Evolutionary conservation across 1,139 yeast species (phyloP).

Genomic region (Geotrichum reessii): DNA sequence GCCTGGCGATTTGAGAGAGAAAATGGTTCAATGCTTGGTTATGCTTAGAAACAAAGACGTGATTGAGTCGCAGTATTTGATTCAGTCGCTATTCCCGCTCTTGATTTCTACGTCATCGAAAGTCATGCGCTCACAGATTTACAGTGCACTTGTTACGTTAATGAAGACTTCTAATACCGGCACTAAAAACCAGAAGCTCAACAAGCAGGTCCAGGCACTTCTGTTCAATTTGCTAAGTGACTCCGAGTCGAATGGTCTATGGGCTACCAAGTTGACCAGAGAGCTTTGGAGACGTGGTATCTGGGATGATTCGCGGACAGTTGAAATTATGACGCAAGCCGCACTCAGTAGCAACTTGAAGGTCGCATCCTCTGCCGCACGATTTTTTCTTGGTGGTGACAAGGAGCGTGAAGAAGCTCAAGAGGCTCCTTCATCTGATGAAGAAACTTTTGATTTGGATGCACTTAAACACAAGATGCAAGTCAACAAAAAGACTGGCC

Average conservation of each 20-base stretch:
- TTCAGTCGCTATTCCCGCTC: slow-evolving; percentile 84
- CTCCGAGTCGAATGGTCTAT: slow-evolving; percentile 66
- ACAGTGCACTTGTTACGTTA: slow-evolving; percentile 67
- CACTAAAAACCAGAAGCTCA: slow-evolving; percentile 77
- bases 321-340: slow-evolving; percentile 95
- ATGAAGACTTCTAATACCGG: slow-evolving; percentile 80
- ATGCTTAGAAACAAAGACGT: slow-evolving; percentile 85
- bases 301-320: slow-evolving; percentile 96
- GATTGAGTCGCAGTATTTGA: slow-evolving; percentile 71
- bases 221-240: slow-evolving; percentile 72
- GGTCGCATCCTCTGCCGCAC: slow-evolving; percentile 84
- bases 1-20: slow-evolving; percentile 81
- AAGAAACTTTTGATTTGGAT: slow-evolving; percentile 41
- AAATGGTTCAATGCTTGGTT: slow-evolving; percentile 80
- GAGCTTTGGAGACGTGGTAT: slow-evolving; percentile 96
- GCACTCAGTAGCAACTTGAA: slow-evolving; percentile 82
- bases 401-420: slow-evolving; percentile 87
- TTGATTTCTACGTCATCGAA: slow-evolving; percentile 68
- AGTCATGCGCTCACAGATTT: slow-evolving; percentile 74
- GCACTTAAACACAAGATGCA: slow-evolving; percentile 73
- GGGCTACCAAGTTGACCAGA: slow-evolving; percentile 94
- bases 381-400: slow-evolving; percentile 90
- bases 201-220: slow-evolving; percentile 84
- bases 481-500: slow-evolving; percentile 76
- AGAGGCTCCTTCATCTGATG: slow-evolving; percentile 67